Conservation (phyloP, 768 basidiomycete genomes). For the Pleurotus citrinopileatus region DNA sequence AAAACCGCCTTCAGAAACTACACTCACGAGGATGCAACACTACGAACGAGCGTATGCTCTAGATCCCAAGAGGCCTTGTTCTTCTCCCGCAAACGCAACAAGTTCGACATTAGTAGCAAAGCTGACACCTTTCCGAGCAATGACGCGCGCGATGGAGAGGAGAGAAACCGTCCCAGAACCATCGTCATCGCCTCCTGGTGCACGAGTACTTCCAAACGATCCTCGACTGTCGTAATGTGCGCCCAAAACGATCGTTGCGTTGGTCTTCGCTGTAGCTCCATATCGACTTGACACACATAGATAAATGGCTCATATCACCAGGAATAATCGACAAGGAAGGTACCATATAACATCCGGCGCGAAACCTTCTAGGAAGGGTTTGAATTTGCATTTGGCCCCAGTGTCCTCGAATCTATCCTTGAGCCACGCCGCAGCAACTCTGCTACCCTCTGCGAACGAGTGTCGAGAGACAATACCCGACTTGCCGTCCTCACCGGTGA, state of each 20-base stretch:
- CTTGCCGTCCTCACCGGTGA: slow-evolving; percentile 79
- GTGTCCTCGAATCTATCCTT: slow-evolving; percentile 68
- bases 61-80: slow-evolving; percentile 84
- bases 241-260: slow-evolving; percentile 68
- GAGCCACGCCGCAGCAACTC: slow-evolving; percentile 70
- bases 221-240: slow-evolving; percentile 93
- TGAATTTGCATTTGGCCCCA: slow-evolving; percentile 72
- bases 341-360: slow-evolving; percentile 90
- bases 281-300: slow-evolving; percentile 46
- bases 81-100: slow-evolving; percentile 86
- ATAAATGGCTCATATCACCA: background rate
- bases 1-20: slow-evolving; percentile 1
- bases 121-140: slow-evolving; percentile 59
- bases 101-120: slow-evolving; percentile 81
- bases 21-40: background rate
- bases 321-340: slow-evolving; percentile 13
- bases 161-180: slow-evolving; percentile 64
- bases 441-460: slow-evolving; percentile 70
- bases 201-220: slow-evolving; percentile 74
- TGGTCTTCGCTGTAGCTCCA: slow-evolving; percentile 48
- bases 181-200: slow-evolving; percentile 54
- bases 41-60: slow-evolving; percentile 76
- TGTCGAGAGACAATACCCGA: slow-evolving; percentile 80
- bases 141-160: slow-evolving; percentile 77
- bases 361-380: slow-evolving; percentile 67